Base-by-base conservation (phyloP, 2,329 filamentous ascomycete genomes). In the Periconia sp. region DNA sequence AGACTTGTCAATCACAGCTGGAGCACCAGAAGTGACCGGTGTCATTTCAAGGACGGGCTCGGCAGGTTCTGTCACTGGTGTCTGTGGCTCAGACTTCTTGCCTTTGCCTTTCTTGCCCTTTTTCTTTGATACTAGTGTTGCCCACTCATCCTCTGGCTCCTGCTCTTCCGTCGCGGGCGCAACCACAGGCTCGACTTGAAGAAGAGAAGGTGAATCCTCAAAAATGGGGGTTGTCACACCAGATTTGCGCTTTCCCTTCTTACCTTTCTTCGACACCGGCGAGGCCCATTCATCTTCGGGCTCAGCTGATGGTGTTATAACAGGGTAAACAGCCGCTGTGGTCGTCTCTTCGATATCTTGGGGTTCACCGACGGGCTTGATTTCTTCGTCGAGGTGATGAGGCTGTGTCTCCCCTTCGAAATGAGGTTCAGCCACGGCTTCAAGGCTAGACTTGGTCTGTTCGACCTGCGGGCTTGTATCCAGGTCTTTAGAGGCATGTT, bases 41-140 rank as follows among this genome's bases (percentile, higher is more conserved):
- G 25, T 16, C 9, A 25, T 12, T 12, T 30, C 22, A 12, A 43
- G 12, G 13, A 44, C 33, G 15, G 43, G 42, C 9, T 52, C 43
- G 1, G 22, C 12, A 10, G 15, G 5, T 19, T 35, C 32, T 3
- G 28, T 15, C 4, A 39, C 23, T 17, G 50, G 46, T 15, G 28
- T 51, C 7, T 49, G 36, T 9, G 53, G 36, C 32, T 41, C 56
- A n/a, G 48, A 51, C 36, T 47, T 42, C 40, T 53, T 57, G 36
- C 47, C 45, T 46, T 59, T 61, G 30, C 38, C 43, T 29, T 60
- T 57, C 44, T 57, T 59, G 34, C 13, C 32, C 26, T 59, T 52
- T 43, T 61, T 58, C 34, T 57, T 58, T 7, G 53, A 53, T 15
- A 43, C 32, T 26, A 42, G 16, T 12, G 43, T 17, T 3, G 41